Conservation (phyloP, 495 filamentous ascomycete genomes). For the Hyaloscypha finlandica region DNA sequence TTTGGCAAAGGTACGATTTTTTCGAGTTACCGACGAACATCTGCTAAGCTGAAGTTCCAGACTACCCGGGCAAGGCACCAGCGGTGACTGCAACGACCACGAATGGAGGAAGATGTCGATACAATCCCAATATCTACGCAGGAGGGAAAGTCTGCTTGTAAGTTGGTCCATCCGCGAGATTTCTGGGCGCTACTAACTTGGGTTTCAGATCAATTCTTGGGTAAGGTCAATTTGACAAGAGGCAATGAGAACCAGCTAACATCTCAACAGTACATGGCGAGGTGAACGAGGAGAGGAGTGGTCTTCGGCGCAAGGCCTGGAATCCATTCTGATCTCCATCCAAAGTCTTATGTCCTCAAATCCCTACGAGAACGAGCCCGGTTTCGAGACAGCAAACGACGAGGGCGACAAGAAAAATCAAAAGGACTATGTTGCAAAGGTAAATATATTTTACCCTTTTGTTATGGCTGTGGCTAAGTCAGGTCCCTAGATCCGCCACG, state of each 20-base stretch:
- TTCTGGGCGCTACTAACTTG: conserved; percentile 9
- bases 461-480: conserved; percentile 33
- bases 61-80: conserved; percentile 87
- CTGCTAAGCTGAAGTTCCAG: conserved; percentile 43
- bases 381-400: conserved; percentile 75
- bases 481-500: conserved; percentile 71
- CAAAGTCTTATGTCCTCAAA: conserved; percentile 94
- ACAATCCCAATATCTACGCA: conserved; percentile 97
- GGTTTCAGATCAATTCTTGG: conserved; percentile 79
- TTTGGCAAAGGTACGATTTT: conserved; percentile 60
- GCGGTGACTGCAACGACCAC: conserved; percentile 77
- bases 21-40: not conserved
- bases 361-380: conserved; percentile 95
- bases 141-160: conserved; percentile 90
- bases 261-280: conserved; percentile 75
- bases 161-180: conserved; percentile 37
- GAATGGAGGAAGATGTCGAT: conserved; percentile 81
- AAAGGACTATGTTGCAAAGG: conserved; percentile 84
- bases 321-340: conserved; percentile 93
- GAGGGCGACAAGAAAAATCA: conserved; percentile 71
- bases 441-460: conserved; percentile 35
- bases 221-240: conserved; percentile 50
- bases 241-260: conserved; percentile 9
- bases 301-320: conserved; percentile 93
- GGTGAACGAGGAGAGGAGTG: conserved; percentile 89